These are phyloP conservation scores for Toxicodendron radicans DNA, from an alignment of 345 rosid genomes.

Conservation along the genomic window DNA sequence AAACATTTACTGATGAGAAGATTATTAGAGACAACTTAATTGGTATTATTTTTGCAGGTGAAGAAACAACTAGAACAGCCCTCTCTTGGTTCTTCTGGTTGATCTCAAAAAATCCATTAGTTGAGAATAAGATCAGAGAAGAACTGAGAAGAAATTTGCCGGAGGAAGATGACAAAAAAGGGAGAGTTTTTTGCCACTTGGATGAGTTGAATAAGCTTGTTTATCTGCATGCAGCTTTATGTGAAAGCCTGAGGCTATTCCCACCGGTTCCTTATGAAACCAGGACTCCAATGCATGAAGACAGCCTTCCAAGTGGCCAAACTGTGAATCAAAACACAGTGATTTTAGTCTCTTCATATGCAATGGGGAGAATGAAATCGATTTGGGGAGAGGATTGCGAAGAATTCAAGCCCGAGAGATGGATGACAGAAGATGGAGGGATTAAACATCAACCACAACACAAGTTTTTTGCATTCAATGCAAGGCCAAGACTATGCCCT, in stretches of 20 bases:
- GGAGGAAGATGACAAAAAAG: not conserved
- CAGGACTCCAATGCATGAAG: not conserved
- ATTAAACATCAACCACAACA: conserved; percentile 18
- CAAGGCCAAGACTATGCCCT: conserved; percentile 33
- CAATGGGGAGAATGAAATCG: too few relatives aligned
- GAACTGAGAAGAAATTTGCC: conserved; percentile 21
- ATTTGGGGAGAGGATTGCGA: conserved; percentile 20
- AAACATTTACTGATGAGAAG: not conserved
- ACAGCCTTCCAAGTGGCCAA: conserved; percentile 30
- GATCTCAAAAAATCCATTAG: conserved; percentile 24
- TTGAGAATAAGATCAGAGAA: conserved; percentile 28
- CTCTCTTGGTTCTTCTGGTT: conserved; percentile 48
- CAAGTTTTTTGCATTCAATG: conserved; percentile 25
- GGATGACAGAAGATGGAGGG: conserved; percentile 8
- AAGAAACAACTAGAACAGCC: conserved; percentile 32
- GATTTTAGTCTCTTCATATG: too few relatives aligned
- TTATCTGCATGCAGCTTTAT: conserved; percentile 41
- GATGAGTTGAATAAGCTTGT: conserved; percentile 30
- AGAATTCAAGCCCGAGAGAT: conserved; percentile 42
- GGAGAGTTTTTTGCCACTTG: not conserved
- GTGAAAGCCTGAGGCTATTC: conserved; percentile 29
- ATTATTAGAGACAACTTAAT: conserved; percentile 31
- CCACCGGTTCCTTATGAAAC: conserved; percentile 21
- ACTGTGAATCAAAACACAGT: not conserved
- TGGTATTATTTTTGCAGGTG: conserved; percentile 27